phyloP scores from a whole-genome alignment of 148 eudicot genomes.

The Rhododendron kiyosumense region DNA sequence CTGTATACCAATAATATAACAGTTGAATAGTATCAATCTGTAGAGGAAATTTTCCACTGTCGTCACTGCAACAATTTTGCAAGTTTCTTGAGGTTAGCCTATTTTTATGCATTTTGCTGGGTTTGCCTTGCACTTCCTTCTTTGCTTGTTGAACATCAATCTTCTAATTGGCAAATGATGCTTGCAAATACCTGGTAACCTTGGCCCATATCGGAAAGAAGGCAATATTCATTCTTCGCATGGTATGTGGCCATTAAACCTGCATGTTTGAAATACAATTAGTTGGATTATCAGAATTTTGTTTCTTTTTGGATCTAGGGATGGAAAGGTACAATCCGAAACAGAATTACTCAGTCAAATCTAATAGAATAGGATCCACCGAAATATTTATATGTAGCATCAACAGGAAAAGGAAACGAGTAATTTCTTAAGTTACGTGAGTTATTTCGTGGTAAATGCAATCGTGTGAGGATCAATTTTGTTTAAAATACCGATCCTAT shows the following conservation, averaged over 20 bases:
- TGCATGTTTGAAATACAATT: constrained; percentile 25
- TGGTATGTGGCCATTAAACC: constrained; percentile 94
- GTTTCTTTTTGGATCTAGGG: neutral
- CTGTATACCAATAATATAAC: neutral
- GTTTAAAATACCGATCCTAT: neutral
- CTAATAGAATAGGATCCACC: neutral
- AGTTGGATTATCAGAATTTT: neutral
- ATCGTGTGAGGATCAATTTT: neutral
- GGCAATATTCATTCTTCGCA: constrained; percentile 94
- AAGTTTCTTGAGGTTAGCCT: neutral
- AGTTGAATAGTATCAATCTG: neutral
- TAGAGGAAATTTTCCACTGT: too few relatives aligned
- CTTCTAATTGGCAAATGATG: constrained; percentile 81
- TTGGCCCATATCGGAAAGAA: constrained; percentile 87
- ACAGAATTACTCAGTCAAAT: neutral
- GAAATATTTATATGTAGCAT: neutral
- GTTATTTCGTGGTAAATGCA: neutral
- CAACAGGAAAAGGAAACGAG: neutral
- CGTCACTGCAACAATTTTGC: neutral
- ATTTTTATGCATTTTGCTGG: neutral
- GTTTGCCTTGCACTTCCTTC: neutral
- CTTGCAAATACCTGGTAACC: constrained; percentile 81
- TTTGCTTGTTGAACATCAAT: constrained; percentile 21
- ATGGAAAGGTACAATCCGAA: neutral
- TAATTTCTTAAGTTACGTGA: neutral